These are phyloP conservation scores for Aquilaria agallochum DNA, from an alignment of 441 rosid genomes.

Conservation along the genomic window DNA sequence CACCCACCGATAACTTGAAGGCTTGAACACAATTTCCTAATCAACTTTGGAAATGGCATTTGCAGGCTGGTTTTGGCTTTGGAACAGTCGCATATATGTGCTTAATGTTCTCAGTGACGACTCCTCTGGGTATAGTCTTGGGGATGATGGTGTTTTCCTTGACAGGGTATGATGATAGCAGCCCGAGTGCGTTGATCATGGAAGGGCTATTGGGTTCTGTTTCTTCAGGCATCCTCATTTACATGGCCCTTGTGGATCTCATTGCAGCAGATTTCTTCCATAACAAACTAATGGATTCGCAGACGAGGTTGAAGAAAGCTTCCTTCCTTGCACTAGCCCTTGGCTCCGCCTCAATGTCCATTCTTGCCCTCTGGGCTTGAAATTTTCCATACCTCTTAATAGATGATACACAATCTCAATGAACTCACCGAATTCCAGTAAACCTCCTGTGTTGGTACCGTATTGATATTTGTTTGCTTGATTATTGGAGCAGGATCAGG, in stretches of 20 bases:
- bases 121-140: constrained; percentile 77
- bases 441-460: too few species aligned
- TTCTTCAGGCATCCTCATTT: constrained; percentile 79
- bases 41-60: neutral
- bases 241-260: constrained; percentile 97
- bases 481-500: too few species aligned
- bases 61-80: constrained; percentile 78
- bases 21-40: neutral
- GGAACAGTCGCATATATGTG: constrained; percentile 83
- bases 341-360: constrained; percentile 84
- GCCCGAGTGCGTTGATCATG: constrained; percentile 70
- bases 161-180: constrained; percentile 78
- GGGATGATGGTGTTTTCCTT: constrained; percentile 77
- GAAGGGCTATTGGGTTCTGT: constrained; percentile 82
- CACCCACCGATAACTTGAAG: too few species aligned
- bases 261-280: constrained; percentile 86
- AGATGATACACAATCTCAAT: too few species aligned
- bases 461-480: too few species aligned
- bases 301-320: constrained; percentile 55
- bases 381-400: neutral
- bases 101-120: constrained; percentile 83
- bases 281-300: constrained; percentile 71
- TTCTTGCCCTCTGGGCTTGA: constrained; percentile 94
- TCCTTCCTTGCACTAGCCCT: constrained; percentile 61
- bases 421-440: too few species aligned